Conservation (phyloP, 2,329 filamentous ascomycete genomes). For the Cryphonectria radicalis region DNA sequence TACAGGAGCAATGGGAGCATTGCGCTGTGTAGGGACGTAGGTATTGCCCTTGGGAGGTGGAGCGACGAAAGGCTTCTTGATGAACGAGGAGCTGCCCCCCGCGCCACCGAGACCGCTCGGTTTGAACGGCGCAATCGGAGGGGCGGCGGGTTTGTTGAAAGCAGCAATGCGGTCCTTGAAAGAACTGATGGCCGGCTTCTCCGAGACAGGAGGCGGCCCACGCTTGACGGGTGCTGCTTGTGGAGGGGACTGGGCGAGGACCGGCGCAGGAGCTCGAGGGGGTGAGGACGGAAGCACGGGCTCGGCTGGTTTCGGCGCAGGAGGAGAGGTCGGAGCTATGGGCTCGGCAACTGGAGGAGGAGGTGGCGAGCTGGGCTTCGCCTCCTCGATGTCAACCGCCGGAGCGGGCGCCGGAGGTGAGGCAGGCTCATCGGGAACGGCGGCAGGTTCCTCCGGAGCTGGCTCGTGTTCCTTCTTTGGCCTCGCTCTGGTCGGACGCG, state of each 20-base stretch:
- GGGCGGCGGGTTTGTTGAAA: constrained; percentile 88
- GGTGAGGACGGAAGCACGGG: constrained; percentile 42
- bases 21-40: constrained; percentile 78
- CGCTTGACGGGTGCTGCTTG: constrained; percentile 46
- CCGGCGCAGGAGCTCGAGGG: constrained; percentile 32
- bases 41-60: constrained; percentile 92
- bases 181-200: constrained; percentile 76
- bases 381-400: constrained; percentile 45
- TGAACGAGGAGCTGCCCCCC: constrained; percentile 68
- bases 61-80: constrained; percentile 97
- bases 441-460: constrained; percentile 27
- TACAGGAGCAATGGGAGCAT: constrained; percentile 72
- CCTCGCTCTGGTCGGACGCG: constrained; percentile 77
- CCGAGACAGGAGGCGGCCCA: constrained; percentile 68
- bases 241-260: constrained; percentile 36
- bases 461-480: constrained; percentile 62
- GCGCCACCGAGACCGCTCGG: constrained; percentile 61
- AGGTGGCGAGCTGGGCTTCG: constrained; percentile 37
- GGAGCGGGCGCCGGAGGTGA: constrained; percentile 33
- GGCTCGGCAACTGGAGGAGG: constrained; percentile 37
- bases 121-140: constrained; percentile 89
- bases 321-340: constrained; percentile 38
- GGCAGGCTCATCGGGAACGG: constrained; percentile 34
- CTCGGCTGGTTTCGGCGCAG: constrained; percentile 46
- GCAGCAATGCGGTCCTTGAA: constrained; percentile 97